A percentile compares a stretch with the other conserved stretches of the same genome.
These are phyloP conservation scores for Psilocybe cubensis DNA, from an alignment of 768 basidiomycete species.

Conservation along the genomic window DNA sequence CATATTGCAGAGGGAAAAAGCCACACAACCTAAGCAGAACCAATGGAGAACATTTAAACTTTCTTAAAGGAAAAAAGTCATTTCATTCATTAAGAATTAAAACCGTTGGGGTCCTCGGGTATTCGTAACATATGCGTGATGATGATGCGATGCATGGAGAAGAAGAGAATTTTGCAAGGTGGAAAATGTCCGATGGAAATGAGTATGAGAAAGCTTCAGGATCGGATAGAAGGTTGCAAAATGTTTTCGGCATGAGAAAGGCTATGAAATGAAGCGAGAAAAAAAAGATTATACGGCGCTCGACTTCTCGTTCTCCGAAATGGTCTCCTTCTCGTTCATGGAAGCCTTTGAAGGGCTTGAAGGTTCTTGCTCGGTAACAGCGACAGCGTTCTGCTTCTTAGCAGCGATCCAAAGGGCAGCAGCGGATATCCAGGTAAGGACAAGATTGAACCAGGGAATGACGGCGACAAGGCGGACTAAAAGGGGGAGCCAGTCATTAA, in stretches of 20 bases:
- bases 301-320: background rate
- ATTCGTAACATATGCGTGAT: background rate
- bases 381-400: background rate
- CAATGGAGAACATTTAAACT: background rate
- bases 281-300: background rate
- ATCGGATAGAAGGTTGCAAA: background rate
- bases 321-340: conserved; percentile 16
- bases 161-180: background rate
- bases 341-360: conserved; percentile 2
- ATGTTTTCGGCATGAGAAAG: background rate
- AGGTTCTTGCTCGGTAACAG: background rate
- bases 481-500: conserved; percentile 2
- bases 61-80: too few species aligned
- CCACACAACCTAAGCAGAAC: background rate
- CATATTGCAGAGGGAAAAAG: background rate
- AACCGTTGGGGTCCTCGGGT: background rate
- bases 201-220: background rate
- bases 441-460: conserved; percentile 48
- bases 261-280: background rate
- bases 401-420: conserved; percentile 24
- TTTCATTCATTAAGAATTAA: background rate
- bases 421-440: conserved; percentile 27
- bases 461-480: conserved; percentile 53
- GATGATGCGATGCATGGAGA: background rate
- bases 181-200: background rate